Evolutionary conservation across 768 basidiomycete species (phyloP), one percentile per base, ranked within the genome.

Genomic region (Xanthoconium purpureum): DNA sequence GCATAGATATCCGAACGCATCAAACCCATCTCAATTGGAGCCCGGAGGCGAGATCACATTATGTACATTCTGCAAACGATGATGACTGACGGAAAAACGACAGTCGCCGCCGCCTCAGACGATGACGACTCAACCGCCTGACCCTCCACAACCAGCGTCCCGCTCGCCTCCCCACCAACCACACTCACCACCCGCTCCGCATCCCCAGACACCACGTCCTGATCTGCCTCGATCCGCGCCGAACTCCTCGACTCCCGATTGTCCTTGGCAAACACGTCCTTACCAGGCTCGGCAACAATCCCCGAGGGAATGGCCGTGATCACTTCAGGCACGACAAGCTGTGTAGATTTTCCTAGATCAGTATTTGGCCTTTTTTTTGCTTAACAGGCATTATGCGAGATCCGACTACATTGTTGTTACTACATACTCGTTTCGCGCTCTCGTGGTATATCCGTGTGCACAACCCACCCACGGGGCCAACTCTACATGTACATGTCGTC

Each of bases 261-360:
- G 1, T 73, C 75, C 32, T 76, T 79, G 0, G 78, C 87, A 63
- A 93, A 93, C 55, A 91, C 77, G 66, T 93, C 85, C 15, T 73
- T 78, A 0, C 91, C 91, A 1, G 91, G 91, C 62, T 89, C 89
- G 0, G 87, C 77, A 48, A 81, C 74, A 53, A 82, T 80, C 13
- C 80, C 82, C 20, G 77, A 71, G 13, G 77, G 74, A 3, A 78
- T 59, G 0, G 74, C 68, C 14, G 82, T 77, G 10, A 65, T 73
- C 45, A 65, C 67, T 7, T 69, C 64, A 0, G 60, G 46, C 10
- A 47, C 56, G 15, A 50, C 63, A 3, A 55, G 46, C 13, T 47
- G 56, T 7, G 46, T 57, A 8, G 51, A 39, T n/a, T n/a, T n/a
- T n/a, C n/a, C n/a, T n/a, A n/a, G n/a, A n/a, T n/a, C n/a, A n/a